Conservation (phyloP, 108 stramenopile species). For the Skeletonema menzelii region DNA sequence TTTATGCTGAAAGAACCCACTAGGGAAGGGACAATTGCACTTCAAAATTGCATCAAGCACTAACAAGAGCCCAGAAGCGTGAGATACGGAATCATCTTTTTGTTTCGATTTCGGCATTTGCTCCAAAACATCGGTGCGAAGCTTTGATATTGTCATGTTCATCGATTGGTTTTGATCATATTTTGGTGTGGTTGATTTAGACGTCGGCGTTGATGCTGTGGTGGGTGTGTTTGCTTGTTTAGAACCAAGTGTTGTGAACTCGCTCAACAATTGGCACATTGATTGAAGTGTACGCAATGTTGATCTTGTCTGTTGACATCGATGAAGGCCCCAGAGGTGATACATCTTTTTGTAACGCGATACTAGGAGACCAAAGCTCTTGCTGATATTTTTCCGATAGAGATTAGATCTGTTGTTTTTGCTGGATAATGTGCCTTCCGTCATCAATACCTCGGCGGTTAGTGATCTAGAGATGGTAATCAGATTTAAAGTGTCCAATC, state of each 20-base stretch:
- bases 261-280: slow-evolving; percentile 15
- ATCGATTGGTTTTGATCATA: not conserved
- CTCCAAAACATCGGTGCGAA: not conserved
- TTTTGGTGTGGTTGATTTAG: not conserved
- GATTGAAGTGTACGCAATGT: slow-evolving; percentile 17
- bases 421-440: slow-evolving; percentile 10
- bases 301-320: slow-evolving; percentile 27
- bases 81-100: not conserved
- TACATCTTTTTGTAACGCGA: slow-evolving; percentile 27
- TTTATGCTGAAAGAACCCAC: slow-evolving; percentile 16
- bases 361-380: slow-evolving; percentile 15
- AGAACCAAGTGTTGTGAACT: slow-evolving; percentile 1
- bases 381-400: slow-evolving; percentile 8
- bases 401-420: slow-evolving; percentile 7
- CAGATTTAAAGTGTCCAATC: slow-evolving; percentile 24
- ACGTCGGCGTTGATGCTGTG: not conserved
- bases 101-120: slow-evolving; percentile 1
- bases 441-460: slow-evolving; percentile 14
- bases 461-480: not conserved
- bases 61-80: slow-evolving; percentile 7
- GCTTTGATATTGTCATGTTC: not conserved
- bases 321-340: slow-evolving; percentile 27
- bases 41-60: slow-evolving; percentile 18
- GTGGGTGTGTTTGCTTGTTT: not conserved
- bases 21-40: slow-evolving; percentile 21